phyloP scores from a whole-genome alignment of 2,329 filamentous ascomycete species.

The Paraconiothyrium sp. region DNA sequence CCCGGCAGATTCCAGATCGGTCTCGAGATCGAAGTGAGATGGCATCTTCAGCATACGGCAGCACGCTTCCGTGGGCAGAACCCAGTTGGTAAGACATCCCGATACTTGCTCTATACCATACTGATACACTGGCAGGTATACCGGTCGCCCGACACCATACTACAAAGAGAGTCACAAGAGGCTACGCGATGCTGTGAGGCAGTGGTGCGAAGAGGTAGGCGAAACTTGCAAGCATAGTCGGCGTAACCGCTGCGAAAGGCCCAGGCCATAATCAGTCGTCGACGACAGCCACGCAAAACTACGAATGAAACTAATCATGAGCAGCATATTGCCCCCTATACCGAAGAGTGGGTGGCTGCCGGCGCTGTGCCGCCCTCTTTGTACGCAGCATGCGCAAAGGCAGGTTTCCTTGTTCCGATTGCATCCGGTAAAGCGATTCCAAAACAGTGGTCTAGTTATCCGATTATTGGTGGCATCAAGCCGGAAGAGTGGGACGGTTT shows the following conservation, averaged over 20 bases:
- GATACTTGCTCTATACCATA: neutral
- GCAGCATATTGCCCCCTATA: neutral
- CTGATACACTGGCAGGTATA: slow-evolving; percentile 31
- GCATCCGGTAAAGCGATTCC: too few species aligned
- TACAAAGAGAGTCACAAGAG: slow-evolving; percentile 42
- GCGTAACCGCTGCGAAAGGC: too few species aligned
- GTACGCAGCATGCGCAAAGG: neutral
- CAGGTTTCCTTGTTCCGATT: too few species aligned
- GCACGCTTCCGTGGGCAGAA: slow-evolving; percentile 43
- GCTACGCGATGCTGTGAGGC: slow-evolving; percentile 40
- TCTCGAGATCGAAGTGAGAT: slow-evolving; percentile 9
- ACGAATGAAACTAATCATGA: neutral
- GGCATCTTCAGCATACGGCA: slow-evolving; percentile 34
- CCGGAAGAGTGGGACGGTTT: too few species aligned
- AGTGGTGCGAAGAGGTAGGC: slow-evolving; percentile 41
- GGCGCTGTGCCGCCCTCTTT: neutral
- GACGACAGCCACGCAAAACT: too few species aligned
- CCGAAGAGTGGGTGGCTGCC: neutral
- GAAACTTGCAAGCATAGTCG: too few species aligned
- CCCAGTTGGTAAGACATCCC: slow-evolving; percentile 34
- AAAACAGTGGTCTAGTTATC: too few species aligned
- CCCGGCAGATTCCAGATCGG: neutral
- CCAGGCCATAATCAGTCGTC: too few species aligned
- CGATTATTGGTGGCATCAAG: too few species aligned
- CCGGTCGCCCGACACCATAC: slow-evolving; percentile 43